Percentiles rank a stretch among this genome's conserved stretches.
phyloP scores from a whole-genome alignment of 179 eudicot species.

The Drosera spatulata region DNA sequence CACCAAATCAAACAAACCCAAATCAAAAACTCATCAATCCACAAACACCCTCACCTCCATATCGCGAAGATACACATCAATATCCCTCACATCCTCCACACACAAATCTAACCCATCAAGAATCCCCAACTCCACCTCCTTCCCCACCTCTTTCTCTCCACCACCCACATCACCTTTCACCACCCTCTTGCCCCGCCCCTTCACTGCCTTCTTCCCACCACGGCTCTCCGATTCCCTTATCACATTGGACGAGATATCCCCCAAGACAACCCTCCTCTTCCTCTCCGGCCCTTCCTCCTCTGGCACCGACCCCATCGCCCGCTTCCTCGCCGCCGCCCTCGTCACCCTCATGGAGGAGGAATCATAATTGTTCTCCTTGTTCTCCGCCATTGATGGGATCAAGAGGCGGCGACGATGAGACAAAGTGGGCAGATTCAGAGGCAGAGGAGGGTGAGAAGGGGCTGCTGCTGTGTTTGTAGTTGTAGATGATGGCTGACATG shows the following conservation, averaged over 20 bases:
- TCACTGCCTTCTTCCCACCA: background rate
- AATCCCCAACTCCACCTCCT: slow-evolving; percentile 6
- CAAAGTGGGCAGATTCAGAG: background rate
- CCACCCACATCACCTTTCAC: slow-evolving; percentile 12
- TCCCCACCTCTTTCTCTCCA: background rate
- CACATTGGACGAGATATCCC: slow-evolving; percentile 15
- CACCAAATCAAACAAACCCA: background rate
- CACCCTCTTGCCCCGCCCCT: slow-evolving; percentile 5
- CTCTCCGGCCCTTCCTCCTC: slow-evolving; percentile 6
- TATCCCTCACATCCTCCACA: slow-evolving; percentile 20
- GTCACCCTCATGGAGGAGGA: slow-evolving; percentile 35
- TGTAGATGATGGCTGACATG: too few relatives aligned
- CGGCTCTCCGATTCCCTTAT: slow-evolving; percentile 5
- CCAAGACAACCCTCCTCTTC: slow-evolving; percentile 31
- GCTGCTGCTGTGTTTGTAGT: too few relatives aligned
- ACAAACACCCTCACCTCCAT: slow-evolving; percentile 25
- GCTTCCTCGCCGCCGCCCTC: slow-evolving; percentile 51
- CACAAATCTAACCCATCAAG: slow-evolving; percentile 32
- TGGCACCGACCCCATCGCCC: slow-evolving; percentile 19
- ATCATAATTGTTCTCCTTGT: slow-evolving; percentile 29
- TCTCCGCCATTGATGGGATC: slow-evolving; percentile 32
- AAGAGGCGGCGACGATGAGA: background rate
- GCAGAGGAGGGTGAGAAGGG: too few relatives aligned
- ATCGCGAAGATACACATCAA: slow-evolving; percentile 25
- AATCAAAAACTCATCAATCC: background rate